Percentiles rank a stretch among this genome's conserved stretches.
These are phyloP conservation scores for Coniochaeta ligniaria DNA, from an alignment of 2,329 filamentous ascomycete species.

Conservation along the genomic window DNA sequence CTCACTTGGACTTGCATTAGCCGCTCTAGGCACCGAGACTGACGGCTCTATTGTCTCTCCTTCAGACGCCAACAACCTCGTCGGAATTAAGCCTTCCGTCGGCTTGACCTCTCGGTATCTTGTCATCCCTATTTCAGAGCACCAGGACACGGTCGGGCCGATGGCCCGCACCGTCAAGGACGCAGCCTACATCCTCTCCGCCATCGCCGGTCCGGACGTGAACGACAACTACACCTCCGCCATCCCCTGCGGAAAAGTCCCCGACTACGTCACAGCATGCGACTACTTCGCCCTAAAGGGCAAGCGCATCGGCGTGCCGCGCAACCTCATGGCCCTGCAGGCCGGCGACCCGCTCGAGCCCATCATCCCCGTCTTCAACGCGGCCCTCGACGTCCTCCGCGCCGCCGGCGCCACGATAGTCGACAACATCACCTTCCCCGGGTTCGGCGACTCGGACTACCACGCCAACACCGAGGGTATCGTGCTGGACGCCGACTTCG, in stretches of 20 bases:
- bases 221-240: constrained; percentile 57
- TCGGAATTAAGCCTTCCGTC: constrained; percentile 63
- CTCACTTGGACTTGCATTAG: constrained; percentile 52
- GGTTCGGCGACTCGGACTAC: constrained; percentile 24
- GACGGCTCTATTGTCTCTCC: constrained; percentile 58
- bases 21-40: constrained; percentile 56
- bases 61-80: constrained; percentile 46
- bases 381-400: constrained; percentile 42
- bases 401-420: constrained; percentile 49
- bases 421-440: constrained; percentile 43
- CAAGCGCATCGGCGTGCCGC: constrained; percentile 57
- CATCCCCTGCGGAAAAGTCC: constrained; percentile 46
- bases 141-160: constrained; percentile 60
- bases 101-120: constrained; percentile 56
- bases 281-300: constrained; percentile 43
- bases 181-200: constrained; percentile 53
- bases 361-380: constrained; percentile 43
- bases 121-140: constrained; percentile 57
- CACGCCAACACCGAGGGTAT: constrained; percentile 21
- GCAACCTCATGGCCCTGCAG: constrained; percentile 41
- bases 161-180: constrained; percentile 61
- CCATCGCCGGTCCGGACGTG: constrained; percentile 54
- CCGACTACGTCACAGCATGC: constrained; percentile 56
- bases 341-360: constrained; percentile 6
- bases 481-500: constrained; percentile 51